Evolutionary conservation across 129 eudicot genomes (phyloP).

Genomic region (Escallonia herrerae): DNA sequence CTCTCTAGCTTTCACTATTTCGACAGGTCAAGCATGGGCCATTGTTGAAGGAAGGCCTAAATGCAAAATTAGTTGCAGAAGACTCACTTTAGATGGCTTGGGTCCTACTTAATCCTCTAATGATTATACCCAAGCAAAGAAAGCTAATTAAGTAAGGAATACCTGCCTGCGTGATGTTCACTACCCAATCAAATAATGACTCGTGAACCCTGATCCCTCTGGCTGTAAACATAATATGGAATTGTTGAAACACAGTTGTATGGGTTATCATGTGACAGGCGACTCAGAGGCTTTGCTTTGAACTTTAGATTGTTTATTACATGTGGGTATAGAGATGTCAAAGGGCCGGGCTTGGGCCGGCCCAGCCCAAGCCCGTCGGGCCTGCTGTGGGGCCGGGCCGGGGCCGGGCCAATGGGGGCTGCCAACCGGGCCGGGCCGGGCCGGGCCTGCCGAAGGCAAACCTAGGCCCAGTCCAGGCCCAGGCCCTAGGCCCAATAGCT

Average conservation of each 20-base stretch:
- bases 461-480: too few relatives aligned
- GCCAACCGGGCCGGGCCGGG: too few relatives aligned
- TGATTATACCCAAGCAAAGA: constrained; percentile 11
- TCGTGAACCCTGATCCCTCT: neutral
- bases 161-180: neutral
- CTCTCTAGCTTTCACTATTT: neutral
- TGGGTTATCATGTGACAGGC: too few relatives aligned
- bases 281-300: neutral
- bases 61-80: neutral
- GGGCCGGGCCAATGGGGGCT: too few relatives aligned
- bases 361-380: too few relatives aligned
- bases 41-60: neutral
- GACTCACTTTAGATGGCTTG: constrained; percentile 10
- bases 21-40: neutral
- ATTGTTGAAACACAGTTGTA: neutral
- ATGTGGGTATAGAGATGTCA: too few relatives aligned
- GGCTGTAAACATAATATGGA: neutral
- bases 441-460: too few relatives aligned
- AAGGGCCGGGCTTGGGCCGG: too few relatives aligned
- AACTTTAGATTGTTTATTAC: neutral
- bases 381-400: too few relatives aligned
- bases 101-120: constrained; percentile 6
- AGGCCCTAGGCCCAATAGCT: too few relatives aligned
- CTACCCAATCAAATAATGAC: neutral
- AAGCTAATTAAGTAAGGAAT: neutral